Percentiles rank a stretch among this genome's conserved stretches.
Evolutionary conservation across 1,284 basidiomycete species (phyloP).

Genomic region (Irpex sp.): DNA sequence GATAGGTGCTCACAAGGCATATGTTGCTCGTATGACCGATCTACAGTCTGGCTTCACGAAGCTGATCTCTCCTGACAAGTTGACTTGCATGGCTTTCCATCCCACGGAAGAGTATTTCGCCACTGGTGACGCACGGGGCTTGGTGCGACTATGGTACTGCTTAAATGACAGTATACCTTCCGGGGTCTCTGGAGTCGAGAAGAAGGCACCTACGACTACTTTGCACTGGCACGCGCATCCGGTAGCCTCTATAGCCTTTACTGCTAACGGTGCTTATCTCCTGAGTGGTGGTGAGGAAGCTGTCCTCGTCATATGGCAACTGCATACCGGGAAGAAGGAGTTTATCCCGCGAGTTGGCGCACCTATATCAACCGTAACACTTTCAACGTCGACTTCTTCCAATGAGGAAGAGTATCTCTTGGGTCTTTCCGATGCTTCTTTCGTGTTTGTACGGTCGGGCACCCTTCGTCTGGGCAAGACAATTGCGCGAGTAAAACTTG

Average conservation of each 20-base stretch:
- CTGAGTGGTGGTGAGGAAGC: conserved; percentile 95
- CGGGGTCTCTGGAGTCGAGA: conserved; percentile 58
- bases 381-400: conserved; percentile 36
- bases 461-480: conserved; percentile 72
- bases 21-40: conserved; percentile 63
- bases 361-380: conserved; percentile 74
- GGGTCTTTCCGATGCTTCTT: conserved; percentile 80
- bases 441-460: conserved; percentile 74
- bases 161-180: conserved; percentile 56
- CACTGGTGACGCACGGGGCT: conserved; percentile 86
- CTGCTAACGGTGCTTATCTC: conserved; percentile 88
- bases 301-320: conserved; percentile 94
- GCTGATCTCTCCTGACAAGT: conserved; percentile 75
- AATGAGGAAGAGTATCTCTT: conserved; percentile 87
- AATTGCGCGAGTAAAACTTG: conserved; percentile 78
- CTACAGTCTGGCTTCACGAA: conserved; percentile 75
- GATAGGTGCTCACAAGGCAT: conserved; percentile 77
- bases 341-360: conserved; percentile 93
- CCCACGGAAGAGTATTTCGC: conserved; percentile 92
- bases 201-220: conserved; percentile 78
- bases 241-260: conserved; percentile 88
- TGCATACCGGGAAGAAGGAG: conserved; percentile 82
- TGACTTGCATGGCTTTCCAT: conserved; percentile 88
- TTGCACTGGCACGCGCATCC: conserved; percentile 98
- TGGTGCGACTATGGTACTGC: conserved; percentile 92